phyloP scores from a whole-genome alignment of 2,329 filamentous ascomycete species.

The Stagonosporopsis chrysanthemi region DNA sequence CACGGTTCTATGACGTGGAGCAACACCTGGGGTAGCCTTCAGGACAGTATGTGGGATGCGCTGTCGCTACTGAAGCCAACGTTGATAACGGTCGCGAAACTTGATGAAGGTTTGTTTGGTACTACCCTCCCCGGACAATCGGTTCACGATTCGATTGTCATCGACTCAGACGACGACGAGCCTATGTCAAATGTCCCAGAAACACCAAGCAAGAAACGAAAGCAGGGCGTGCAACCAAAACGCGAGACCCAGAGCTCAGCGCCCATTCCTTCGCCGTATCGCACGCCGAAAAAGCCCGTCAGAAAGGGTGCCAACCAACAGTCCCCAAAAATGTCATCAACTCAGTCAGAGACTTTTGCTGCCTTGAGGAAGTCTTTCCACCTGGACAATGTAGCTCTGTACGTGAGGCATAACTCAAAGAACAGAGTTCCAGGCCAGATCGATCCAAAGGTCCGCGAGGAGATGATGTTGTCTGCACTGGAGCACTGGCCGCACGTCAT shows the following conservation, averaged over 20 bases:
- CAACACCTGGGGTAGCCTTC: conserved; percentile 54
- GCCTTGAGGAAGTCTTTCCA: conserved; percentile 26
- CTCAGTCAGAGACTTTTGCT: conserved; percentile 3
- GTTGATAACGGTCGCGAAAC: conserved; percentile 16
- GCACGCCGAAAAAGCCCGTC: conserved; percentile 4
- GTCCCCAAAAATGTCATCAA: not conserved
- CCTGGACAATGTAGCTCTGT: conserved; percentile 40
- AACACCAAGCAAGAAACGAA: conserved; percentile 45
- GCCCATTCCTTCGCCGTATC: conserved; percentile 2
- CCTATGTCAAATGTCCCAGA: conserved; percentile 1
- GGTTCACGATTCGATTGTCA: conserved; percentile 25
- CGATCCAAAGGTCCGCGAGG: conserved; percentile 44
- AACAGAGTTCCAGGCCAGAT: conserved; percentile 46
- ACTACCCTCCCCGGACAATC: conserved; percentile 21
- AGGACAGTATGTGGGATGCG: conserved; percentile 60
- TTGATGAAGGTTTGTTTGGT: conserved; percentile 25
- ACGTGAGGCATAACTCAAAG: conserved; percentile 35
- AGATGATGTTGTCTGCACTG: conserved; percentile 40
- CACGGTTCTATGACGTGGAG: conserved; percentile 51
- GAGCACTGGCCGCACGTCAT: conserved; percentile 41
- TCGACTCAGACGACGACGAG: conserved; percentile 22
- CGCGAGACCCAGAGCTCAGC: conserved; percentile 12
- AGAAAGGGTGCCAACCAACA: not conserved
- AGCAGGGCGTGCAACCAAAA: conserved; percentile 12
- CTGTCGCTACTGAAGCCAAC: conserved; percentile 42